phyloP scores from a whole-genome alignment of 192 early-diverging fungal species.

The Coemansia reversa region DNA sequence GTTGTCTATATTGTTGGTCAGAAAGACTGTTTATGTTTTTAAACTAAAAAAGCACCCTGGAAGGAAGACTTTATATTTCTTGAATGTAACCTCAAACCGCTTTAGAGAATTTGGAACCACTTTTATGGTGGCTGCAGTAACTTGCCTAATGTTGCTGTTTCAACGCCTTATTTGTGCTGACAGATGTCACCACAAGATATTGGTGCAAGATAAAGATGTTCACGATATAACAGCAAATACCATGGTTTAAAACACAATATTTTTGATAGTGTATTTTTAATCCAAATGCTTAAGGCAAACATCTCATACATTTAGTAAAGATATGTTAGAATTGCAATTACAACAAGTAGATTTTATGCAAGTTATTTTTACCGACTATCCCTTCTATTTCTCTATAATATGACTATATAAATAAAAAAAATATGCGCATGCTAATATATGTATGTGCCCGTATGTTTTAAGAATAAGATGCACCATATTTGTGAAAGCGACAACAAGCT shows the following conservation, averaged over 20 bases:
- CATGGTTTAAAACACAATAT: neutral
- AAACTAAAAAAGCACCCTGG: neutral
- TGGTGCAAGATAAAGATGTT: neutral
- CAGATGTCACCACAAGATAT: neutral
- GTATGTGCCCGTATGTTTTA: neutral
- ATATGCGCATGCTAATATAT: neutral
- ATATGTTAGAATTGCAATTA: too few relatives aligned
- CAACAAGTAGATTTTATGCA: neutral
- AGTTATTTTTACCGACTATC: neutral
- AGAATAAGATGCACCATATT: neutral
- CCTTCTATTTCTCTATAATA: neutral
- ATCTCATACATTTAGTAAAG: too few relatives aligned
- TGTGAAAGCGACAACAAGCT: neutral
- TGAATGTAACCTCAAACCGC: neutral
- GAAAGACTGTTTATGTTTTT: neutral
- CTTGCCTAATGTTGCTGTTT: neutral
- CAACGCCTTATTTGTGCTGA: neutral
- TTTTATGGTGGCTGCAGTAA: neutral
- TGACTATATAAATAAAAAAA: neutral
- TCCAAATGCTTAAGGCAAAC: neutral
- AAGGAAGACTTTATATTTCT: neutral
- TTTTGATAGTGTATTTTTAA: neutral
- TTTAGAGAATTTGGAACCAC: neutral
- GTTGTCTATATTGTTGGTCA: neutral
- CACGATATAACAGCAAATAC: neutral